Evolutionary conservation across 2,329 filamentous ascomycete genomes (phyloP), one percentile per base, ranked within the genome.

Genomic region (Coniochaeta sp.): DNA sequence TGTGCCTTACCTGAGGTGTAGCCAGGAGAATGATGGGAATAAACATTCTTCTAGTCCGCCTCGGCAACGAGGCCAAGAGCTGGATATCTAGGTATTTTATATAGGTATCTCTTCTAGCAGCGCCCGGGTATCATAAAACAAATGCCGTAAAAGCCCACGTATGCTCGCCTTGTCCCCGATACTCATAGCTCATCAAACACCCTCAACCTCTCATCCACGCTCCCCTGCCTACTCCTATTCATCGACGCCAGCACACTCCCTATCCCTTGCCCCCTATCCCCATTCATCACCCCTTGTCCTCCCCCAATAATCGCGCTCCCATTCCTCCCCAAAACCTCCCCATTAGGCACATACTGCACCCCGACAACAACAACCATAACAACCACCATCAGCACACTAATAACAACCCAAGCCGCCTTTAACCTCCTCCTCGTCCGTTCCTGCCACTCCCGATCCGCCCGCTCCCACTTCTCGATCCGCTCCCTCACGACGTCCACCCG

Each of bases 381-480:
- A 2, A 79, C 57, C 31, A 85, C 71, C 4, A 71, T 63, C 30
- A 77, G 53, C 8, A 73, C 63, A 20, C 71, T 78, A 54, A 77
- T 78, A 55, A 82, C 73, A 33, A 81, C 74, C 83, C 85, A 89
- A 46, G 86, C 69, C 18, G 79, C 74, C 57, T 78, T 81, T 55
- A 89, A 69, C 48, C 83, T 76, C 62, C 71, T 75, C 55, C 82
- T 72, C n/a, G 83, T 87, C 60, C 74, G 81, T 60, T 86, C 82
- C 67, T 87, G 81, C 75, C 84, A 86, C 60, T 83, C 80, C 47
- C 71, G 74, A 65, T 91, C 87, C 1, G 79, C 76, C 52, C 73
- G 75, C 64, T 88, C 85, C 77, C 86, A 88, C 26, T 73, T 71
- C 62, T 87, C 84, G 13, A 91, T 81, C 7, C 81, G 75, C 51